Base-by-base conservation (phyloP, 2,329 filamentous ascomycete genomes). In the Pseudogymnoascus sp. region DNA sequence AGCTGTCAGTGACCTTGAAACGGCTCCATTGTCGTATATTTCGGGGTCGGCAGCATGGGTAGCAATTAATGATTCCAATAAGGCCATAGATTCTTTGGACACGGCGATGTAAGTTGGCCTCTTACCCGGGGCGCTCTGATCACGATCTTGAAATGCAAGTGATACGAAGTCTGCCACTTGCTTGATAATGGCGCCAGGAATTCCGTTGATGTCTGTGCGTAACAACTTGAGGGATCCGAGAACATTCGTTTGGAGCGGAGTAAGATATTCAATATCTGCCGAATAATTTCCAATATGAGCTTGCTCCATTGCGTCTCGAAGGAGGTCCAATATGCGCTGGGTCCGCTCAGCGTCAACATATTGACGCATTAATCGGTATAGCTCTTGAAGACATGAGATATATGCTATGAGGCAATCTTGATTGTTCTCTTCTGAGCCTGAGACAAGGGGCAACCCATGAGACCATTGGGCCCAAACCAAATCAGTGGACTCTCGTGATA, bases 401-500 rank as follows among this genome's bases (percentile, higher is more conserved):
- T 96, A 97, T n/a, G 92, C 89, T 31, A 90, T 77, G n/a, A 93
- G 82, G 9, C 90, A 92, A 62, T 87, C 87, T 71, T 96, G 91
- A 67, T 94, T 95, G 65, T 89, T 76, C 0, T 78, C 74, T 35
- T 76, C 68, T 39, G 58, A 41, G 35, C 35, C 35, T 33, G 75
- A 75, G 1, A 78, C 74, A 2, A 80, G 75, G 0, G 87, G 86
- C n/a, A 89, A 79, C 1, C 84, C 83, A 39, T 83, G 79, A 13
- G 83, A 84, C 89, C 89, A 92, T 4, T 92, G 74, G 31, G 80
- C 76, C 89, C 89, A 92, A 1, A 83, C 84, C 33, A 82, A 75
- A 59, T 85, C 79, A 59, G 90, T 77, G 1, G 85, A 84, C 38
- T 73, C 63, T 9, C 72, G 69, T 63, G 73, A 74, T 15, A 79